phyloP scores from a whole-genome alignment of 179 eudicot species.

The Amaranthus tricolor region DNA sequence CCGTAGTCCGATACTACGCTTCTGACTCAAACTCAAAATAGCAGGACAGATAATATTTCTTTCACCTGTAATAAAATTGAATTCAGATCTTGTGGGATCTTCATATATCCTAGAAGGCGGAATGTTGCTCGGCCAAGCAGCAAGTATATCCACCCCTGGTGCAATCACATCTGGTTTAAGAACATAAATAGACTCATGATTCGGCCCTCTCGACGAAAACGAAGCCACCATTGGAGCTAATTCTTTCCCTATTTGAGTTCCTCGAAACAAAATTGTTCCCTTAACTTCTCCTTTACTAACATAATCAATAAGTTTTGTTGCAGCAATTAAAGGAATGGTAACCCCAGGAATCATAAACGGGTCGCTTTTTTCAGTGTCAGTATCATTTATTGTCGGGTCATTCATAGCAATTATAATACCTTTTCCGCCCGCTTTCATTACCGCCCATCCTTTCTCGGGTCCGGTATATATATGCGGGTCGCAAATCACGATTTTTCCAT shows the following conservation, averaged over 20 bases:
- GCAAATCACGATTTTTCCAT: slow-evolving; percentile 28
- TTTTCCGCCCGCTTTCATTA: slow-evolving; percentile 14
- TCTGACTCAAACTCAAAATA: too few relatives aligned
- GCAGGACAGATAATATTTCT: too few relatives aligned
- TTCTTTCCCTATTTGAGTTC: slow-evolving; percentile 18
- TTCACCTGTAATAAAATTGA: background rate
- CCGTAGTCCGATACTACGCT: too few relatives aligned
- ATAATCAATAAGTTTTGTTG: background rate
- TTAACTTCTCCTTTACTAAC: background rate
- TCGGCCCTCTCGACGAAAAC: slow-evolving; percentile 31
- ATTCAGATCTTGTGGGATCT: slow-evolving; percentile 24
- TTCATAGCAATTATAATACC: slow-evolving; percentile 8
- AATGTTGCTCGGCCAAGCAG: slow-evolving; percentile 24
- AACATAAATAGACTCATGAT: slow-evolving; percentile 11
- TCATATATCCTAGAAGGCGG: slow-evolving; percentile 17
- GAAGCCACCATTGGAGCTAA: slow-evolving; percentile 21
- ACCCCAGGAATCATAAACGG: slow-evolving; percentile 25
- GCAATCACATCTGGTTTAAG: slow-evolving; percentile 28
- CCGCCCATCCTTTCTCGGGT: background rate
- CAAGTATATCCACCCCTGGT: slow-evolving; percentile 26
- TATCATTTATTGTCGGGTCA: background rate
- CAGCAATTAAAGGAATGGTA: background rate
- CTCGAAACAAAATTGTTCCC: slow-evolving; percentile 18
- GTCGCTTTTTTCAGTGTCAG: background rate
- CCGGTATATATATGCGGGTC: background rate